Evolutionary conservation across 805 yeast species (phyloP).

Genomic region (Candida ulmi): DNA sequence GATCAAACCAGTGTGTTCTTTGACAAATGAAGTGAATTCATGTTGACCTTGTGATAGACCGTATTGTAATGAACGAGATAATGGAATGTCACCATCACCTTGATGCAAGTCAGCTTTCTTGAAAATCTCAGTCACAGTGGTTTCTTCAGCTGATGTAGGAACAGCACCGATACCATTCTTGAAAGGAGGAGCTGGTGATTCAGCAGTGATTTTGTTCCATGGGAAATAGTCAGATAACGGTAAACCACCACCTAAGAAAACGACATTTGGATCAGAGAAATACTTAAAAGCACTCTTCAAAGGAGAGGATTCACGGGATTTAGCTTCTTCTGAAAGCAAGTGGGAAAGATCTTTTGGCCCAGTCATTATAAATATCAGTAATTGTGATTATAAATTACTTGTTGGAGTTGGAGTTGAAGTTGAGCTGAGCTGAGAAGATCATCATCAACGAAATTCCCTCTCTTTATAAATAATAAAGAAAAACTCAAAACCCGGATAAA

Average conservation of each 20-base stretch:
- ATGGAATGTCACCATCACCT: constrained; percentile 57
- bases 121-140: constrained; percentile 28
- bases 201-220: constrained; percentile 67
- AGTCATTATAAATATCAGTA: constrained; percentile 11
- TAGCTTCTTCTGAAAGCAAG: constrained; percentile 72
- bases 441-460: no score
- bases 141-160: constrained; percentile 34
- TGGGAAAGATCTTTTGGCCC: constrained; percentile 69
- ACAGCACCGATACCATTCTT: constrained; percentile 67
- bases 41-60: constrained; percentile 81
- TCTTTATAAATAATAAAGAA: no score
- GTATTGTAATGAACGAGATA: constrained; percentile 86
- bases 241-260: constrained; percentile 92
- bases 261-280: constrained; percentile 65
- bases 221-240: constrained; percentile 93
- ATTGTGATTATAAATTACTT: no score
- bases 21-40: constrained; percentile 60
- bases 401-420: background rate
- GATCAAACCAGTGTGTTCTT: constrained; percentile 62
- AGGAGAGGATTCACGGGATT: constrained; percentile 69
- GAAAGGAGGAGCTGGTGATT: constrained; percentile 78
- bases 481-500: background rate
- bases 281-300: constrained; percentile 82
- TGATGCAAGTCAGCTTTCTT: constrained; percentile 35
- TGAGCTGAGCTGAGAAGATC: no score